Conservation (phyloP, 352 stramenopile genomes). For the Thalassiosira exigua region DNA sequence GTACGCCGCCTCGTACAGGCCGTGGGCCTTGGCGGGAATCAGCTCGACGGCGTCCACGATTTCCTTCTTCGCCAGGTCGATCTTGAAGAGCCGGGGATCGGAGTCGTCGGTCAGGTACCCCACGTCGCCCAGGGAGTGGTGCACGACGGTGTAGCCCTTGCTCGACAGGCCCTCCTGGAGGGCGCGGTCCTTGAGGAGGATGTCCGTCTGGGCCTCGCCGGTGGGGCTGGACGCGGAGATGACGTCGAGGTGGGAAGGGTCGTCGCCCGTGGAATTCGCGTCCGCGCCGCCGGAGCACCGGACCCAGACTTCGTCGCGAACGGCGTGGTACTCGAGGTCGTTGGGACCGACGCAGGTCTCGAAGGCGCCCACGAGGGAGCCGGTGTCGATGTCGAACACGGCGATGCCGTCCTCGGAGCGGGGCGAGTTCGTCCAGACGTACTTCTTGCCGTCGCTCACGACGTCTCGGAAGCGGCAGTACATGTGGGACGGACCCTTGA, state of each 20-base stretch:
- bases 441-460: slow-evolving; percentile 52
- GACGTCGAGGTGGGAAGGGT: slow-evolving; percentile 35
- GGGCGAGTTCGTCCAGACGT: slow-evolving; percentile 24
- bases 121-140: slow-evolving; percentile 40
- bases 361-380: slow-evolving; percentile 32
- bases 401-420: slow-evolving; percentile 11
- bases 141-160: slow-evolving; percentile 17
- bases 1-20: slow-evolving; percentile 31
- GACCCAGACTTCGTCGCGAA: slow-evolving; percentile 56
- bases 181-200: slow-evolving; percentile 24
- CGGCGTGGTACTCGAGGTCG: slow-evolving; percentile 47
- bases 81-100: slow-evolving; percentile 32
- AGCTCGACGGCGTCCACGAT: slow-evolving; percentile 36
- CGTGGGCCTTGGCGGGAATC: slow-evolving; percentile 7
- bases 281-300: slow-evolving; percentile 35
- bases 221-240: slow-evolving; percentile 33
- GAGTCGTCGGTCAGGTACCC: slow-evolving; percentile 37
- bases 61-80: slow-evolving; percentile 36
- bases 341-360: slow-evolving; percentile 32
- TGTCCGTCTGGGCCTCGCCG: slow-evolving; percentile 21
- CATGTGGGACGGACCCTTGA: background rate
- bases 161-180: slow-evolving; percentile 16
- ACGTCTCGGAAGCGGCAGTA: slow-evolving; percentile 42
- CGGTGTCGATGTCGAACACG: slow-evolving; percentile 50
- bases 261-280: slow-evolving; percentile 21